Evolutionary conservation across 345 rosid genomes (phyloP).

Genomic region (Clarkia xantiana): DNA sequence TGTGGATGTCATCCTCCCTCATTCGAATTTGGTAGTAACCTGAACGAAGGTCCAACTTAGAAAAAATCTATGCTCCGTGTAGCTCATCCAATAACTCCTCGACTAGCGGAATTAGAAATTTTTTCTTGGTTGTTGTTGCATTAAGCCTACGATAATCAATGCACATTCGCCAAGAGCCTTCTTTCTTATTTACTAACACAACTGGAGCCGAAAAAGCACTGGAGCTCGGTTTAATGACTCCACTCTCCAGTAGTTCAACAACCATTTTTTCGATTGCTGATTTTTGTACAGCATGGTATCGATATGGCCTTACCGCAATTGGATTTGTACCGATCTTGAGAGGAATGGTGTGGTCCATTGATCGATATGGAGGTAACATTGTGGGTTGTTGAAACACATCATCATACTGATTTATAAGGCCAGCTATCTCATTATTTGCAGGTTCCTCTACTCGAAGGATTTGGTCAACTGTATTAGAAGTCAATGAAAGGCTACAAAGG

Average conservation of each 20-base stretch:
- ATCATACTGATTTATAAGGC: neutral
- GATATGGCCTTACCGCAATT: neutral
- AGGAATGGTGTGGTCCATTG: neutral
- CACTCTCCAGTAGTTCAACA: neutral
- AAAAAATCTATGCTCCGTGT: neutral
- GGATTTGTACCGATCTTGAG: neutral
- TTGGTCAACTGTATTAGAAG: neutral
- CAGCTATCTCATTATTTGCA: neutral
- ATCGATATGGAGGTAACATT: neutral
- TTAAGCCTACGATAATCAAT: neutral
- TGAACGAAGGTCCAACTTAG: too few species aligned
- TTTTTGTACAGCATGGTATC: neutral
- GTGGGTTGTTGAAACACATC: neutral
- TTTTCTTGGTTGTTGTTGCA: neutral
- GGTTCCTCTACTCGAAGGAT: neutral
- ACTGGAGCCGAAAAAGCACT: neutral
- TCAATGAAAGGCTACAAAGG: too few species aligned
- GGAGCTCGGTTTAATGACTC: neutral
- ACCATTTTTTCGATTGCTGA: neutral
- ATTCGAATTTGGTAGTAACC: neutral
- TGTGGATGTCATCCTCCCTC: neutral
- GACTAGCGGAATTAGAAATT: neutral
- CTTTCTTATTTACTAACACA: neutral
- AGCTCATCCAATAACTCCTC: constrained; percentile 1
- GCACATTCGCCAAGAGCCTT: neutral